These are phyloP conservation scores for Fusarium odoratissimum DNA, from an alignment of 2,329 filamentous ascomycete species.

Conservation along the genomic window DNA sequence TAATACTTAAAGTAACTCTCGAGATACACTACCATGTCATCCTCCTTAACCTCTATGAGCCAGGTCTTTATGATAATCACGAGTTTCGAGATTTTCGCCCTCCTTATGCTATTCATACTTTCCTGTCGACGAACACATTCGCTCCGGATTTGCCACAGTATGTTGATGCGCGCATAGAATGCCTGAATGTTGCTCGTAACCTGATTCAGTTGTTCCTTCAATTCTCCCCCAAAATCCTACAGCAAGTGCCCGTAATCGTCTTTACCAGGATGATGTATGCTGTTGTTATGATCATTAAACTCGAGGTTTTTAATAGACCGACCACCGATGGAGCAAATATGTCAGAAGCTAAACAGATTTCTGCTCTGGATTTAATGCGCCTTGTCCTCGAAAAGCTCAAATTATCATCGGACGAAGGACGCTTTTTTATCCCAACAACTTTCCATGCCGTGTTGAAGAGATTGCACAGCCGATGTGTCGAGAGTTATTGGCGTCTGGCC, in stretches of 20 bases:
- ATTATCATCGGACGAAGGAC: background rate
- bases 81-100: background rate
- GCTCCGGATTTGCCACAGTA: rapidly evolving
- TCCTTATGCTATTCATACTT: background rate
- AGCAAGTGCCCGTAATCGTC: background rate
- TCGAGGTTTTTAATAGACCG: background rate
- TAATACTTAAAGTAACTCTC: background rate
- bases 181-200: background rate
- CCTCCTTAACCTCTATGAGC: background rate
- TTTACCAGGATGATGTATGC: background rate
- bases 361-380: background rate
- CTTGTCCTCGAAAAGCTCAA: background rate
- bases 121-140: rapidly evolving
- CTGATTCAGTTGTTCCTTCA: background rate
- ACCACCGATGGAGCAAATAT: rapidly evolving
- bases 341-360: rapidly evolving
- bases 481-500: background rate
- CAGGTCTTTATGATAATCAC: background rate
- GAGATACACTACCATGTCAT: background rate
- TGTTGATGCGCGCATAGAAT: background rate
- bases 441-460: background rate
- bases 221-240: background rate
- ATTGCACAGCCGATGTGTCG: background rate
- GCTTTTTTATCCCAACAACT: background rate
- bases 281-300: background rate